A percentile compares a stretch with the other conserved stretches of the same genome.
Evolutionary conservation across 805 yeast species (phyloP).

Genomic region (Debaryomyces maramus): DNA sequence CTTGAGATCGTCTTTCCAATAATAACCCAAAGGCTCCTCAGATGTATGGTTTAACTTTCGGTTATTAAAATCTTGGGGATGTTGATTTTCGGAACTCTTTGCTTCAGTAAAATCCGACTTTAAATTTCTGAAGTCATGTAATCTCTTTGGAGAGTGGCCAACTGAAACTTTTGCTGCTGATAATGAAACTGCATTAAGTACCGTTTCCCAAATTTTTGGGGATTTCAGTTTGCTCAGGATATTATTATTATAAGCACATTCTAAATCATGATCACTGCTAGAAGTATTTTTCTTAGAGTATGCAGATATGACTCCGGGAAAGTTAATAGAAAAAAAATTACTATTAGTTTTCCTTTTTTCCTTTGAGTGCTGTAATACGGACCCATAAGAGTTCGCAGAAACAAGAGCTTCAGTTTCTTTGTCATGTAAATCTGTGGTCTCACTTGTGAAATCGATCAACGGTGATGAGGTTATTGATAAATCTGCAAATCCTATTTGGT

Average conservation of each 20-base stretch:
- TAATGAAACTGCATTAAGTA: conserved; percentile 34
- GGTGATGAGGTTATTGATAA: too few relatives aligned
- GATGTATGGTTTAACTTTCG: background rate
- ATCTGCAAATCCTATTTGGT: too few relatives aligned
- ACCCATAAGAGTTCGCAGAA: too few relatives aligned
- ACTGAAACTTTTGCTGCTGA: conserved; percentile 38
- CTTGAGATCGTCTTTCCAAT: conserved; percentile 1
- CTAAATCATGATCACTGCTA: background rate
- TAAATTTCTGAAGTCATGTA: conserved; percentile 21
- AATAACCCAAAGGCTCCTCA: background rate
- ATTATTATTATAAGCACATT: background rate
- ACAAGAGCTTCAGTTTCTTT: too few relatives aligned
- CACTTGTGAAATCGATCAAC: too few relatives aligned
- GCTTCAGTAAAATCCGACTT: conserved; percentile 31
- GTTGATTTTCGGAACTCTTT: conserved; percentile 10
- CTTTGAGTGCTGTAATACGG: too few relatives aligned
- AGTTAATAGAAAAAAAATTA: too few relatives aligned
- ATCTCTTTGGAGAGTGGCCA: conserved; percentile 26
- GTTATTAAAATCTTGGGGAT: background rate
- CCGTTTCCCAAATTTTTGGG: conserved; percentile 29
- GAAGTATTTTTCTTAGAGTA: too few relatives aligned
- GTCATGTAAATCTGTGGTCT: too few relatives aligned
- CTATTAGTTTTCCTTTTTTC: too few relatives aligned
- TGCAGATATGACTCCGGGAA: too few relatives aligned
- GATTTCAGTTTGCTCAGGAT: too few relatives aligned